A percentile compares a stretch with the other conserved stretches of the same genome.
Conservation (phyloP, 2,329 filamentous ascomycete genomes). For the Elsinoe arachidis region DNA sequence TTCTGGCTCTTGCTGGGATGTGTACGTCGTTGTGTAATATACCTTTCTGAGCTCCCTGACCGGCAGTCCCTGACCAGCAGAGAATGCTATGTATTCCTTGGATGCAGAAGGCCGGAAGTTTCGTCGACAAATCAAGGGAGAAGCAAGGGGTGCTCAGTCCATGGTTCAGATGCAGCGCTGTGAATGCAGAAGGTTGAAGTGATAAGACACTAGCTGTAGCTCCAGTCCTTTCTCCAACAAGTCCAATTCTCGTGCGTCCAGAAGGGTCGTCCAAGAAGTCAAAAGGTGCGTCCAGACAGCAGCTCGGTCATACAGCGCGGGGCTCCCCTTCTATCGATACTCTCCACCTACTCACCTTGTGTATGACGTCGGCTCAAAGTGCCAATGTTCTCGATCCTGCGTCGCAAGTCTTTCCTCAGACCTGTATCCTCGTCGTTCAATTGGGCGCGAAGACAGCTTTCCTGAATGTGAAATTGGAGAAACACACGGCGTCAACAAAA, state of each 20-base stretch:
- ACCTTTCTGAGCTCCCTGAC: not conserved
- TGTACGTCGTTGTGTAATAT: not conserved
- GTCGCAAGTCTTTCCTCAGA: not conserved
- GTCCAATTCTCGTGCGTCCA: not conserved
- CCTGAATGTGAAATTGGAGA: not conserved
- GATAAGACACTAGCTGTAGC: not conserved
- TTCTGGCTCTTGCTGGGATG: not conserved
- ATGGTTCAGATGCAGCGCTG: not conserved
- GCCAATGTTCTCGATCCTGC: not conserved
- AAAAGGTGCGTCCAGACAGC: not conserved
- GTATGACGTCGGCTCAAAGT: not conserved
- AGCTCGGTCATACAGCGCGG: constrained; percentile 1
- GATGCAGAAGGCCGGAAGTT: not conserved
- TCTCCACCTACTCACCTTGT: not conserved
- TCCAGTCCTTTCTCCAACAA: not conserved
- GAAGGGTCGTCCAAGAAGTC: not conserved
- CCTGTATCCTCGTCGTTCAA: not conserved
- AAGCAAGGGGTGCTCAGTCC: constrained; percentile 3
- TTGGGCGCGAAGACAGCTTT: not conserved
- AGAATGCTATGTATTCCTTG: not conserved
- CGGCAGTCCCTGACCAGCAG: not conserved
- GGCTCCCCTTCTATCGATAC: not conserved
- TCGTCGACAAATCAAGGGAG: not conserved
- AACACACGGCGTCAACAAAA: constrained; percentile 11
- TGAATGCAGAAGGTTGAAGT: not conserved